Evolutionary conservation across 306 rosid genomes (phyloP).

Genomic region (Hippophae tibetana): DNA sequence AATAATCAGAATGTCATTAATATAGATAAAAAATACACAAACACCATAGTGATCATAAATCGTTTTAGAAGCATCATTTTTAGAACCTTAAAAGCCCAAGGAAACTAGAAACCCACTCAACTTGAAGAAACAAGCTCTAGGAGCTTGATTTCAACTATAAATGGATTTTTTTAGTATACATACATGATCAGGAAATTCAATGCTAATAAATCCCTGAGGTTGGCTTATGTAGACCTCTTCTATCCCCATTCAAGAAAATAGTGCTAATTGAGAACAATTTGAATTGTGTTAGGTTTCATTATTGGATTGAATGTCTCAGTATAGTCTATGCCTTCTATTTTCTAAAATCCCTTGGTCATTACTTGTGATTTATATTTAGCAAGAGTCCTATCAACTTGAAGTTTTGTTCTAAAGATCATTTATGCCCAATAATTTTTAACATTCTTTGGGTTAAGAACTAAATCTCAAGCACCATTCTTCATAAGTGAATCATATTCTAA

Average conservation of each 20-base stretch:
- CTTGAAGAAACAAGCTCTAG: no score
- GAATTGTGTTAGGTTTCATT: neutral
- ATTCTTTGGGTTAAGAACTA: neutral
- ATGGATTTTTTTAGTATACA: no score
- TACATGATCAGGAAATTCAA: neutral
- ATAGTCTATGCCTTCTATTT: neutral
- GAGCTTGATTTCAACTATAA: no score
- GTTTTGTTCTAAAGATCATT: neutral
- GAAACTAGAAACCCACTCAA: neutral
- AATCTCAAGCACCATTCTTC: no score
- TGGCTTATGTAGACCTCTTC: neutral
- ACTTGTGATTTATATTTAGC: neutral
- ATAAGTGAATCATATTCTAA: neutral
- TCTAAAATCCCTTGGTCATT: neutral
- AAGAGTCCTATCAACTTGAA: neutral
- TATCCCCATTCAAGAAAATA: neutral
- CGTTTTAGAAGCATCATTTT: neutral
- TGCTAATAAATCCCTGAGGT: neutral
- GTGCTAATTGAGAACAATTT: neutral
- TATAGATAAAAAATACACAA: no score
- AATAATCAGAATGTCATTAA: no score
- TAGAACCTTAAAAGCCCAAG: neutral
- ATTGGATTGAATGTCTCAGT: neutral
- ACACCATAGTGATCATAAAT: no score
- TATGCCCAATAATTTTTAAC: no score